Conservation (phyloP, 352 stramenopile genomes). For the Globisporangium cylindrosporum region DNA sequence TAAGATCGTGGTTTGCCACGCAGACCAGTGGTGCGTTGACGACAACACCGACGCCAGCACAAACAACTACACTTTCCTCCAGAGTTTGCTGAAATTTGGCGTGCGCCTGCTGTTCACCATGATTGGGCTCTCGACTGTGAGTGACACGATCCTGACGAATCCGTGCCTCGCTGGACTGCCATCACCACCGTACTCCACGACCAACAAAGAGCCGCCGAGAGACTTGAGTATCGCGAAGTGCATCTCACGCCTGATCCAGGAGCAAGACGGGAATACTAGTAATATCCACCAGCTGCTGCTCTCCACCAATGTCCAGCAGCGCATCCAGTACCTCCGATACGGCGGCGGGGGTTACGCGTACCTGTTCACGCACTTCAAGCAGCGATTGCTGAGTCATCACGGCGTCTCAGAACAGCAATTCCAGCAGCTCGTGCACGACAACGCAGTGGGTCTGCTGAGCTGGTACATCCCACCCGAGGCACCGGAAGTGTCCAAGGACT, state of each 20-base stretch:
- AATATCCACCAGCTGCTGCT: slow-evolving; percentile 43
- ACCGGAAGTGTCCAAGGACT: slow-evolving; percentile 67
- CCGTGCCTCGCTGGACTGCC: slow-evolving; percentile 14
- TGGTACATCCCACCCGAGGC: slow-evolving; percentile 62
- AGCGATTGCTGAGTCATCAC: slow-evolving; percentile 25
- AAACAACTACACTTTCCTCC: slow-evolving; percentile 31
- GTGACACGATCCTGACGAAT: slow-evolving; percentile 45
- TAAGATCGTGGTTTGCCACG: slow-evolving; percentile 69
- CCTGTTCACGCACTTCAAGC: slow-evolving; percentile 48
- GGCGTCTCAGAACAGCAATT: slow-evolving; percentile 38
- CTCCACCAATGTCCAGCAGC: slow-evolving; percentile 62
- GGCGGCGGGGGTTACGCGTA: slow-evolving; percentile 70
- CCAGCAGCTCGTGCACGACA: slow-evolving; percentile 37
- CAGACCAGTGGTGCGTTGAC: slow-evolving; percentile 59
- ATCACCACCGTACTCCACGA: neutral
- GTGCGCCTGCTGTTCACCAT: slow-evolving; percentile 63
- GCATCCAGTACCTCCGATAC: slow-evolving; percentile 67
- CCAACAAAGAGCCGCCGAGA: slow-evolving; percentile 29
- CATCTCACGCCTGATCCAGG: slow-evolving; percentile 29
- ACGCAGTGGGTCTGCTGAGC: slow-evolving; percentile 43
- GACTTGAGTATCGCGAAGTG: slow-evolving; percentile 42
- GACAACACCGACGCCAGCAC: neutral
- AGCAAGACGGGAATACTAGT: slow-evolving; percentile 9
- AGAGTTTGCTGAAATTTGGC: slow-evolving; percentile 31
- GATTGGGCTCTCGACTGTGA: slow-evolving; percentile 62